Conservation (phyloP, 164 flowering plant species). For the Vitis rupestris region DNA sequence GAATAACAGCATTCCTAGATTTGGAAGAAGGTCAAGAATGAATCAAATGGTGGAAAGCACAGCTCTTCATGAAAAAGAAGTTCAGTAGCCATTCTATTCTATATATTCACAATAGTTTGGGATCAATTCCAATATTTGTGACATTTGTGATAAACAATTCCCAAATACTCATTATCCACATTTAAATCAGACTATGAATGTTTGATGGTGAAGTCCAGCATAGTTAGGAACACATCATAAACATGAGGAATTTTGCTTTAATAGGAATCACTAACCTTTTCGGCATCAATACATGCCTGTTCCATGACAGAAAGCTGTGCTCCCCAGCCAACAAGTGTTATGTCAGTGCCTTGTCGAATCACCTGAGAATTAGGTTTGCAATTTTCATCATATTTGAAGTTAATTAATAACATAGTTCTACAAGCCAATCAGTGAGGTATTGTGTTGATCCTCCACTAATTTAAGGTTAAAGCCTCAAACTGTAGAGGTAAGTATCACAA, state of each 20-base stretch:
- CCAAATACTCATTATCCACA: too few relatives aligned
- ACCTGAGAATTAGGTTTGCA: slow-evolving; percentile 43
- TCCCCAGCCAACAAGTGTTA: slow-evolving; percentile 98
- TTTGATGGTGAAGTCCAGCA: not conserved
- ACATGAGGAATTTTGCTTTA: not conserved
- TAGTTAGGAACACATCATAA: not conserved
- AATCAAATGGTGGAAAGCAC: not conserved
- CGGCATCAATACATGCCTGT: slow-evolving; percentile 86
- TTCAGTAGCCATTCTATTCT: not conserved
- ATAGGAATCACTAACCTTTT: slow-evolving; percentile 43
- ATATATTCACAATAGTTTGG: not conserved
- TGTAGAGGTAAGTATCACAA: too few relatives aligned
- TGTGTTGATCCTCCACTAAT: too few relatives aligned
- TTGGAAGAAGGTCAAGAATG: not conserved
- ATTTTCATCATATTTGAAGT: slow-evolving; percentile 8
- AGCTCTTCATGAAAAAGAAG: not conserved
- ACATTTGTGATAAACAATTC: not conserved
- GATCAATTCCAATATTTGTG: not conserved
- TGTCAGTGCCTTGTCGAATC: slow-evolving; percentile 79
- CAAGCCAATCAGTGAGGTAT: too few relatives aligned
- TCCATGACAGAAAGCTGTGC: slow-evolving; percentile 90
- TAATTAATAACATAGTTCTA: not conserved
- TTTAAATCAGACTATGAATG: not conserved
- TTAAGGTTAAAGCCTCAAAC: too few relatives aligned
- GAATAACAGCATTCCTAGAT: not conserved